These are phyloP conservation scores for Saxophila tyrrhenica DNA, from an alignment of 495 filamentous ascomycete genomes.

Conservation along the genomic window DNA sequence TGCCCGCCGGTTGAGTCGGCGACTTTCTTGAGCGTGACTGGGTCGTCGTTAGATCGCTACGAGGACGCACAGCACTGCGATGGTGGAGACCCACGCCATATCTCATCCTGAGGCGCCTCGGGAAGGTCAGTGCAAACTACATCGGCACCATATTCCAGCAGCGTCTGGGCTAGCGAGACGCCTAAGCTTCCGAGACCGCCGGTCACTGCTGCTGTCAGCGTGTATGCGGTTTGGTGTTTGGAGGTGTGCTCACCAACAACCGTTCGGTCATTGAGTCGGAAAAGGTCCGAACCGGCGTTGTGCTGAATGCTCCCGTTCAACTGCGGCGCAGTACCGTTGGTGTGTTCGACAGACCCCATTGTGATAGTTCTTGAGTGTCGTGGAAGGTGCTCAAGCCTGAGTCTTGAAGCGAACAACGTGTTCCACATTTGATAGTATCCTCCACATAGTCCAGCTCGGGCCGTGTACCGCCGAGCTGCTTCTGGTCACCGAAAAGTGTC, in stretches of 20 bases:
- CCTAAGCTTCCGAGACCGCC: constrained; percentile 1
- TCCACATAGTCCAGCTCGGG: not conserved
- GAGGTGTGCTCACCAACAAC: not conserved
- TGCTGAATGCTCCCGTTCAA: not conserved
- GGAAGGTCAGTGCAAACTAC: not conserved
- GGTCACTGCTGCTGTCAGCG: not conserved
- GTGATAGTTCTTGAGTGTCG: not conserved
- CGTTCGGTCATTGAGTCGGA: not conserved
- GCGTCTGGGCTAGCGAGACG: not conserved
- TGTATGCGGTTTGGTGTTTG: not conserved
- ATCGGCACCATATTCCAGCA: constrained; percentile 1
- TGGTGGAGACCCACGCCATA: not conserved
- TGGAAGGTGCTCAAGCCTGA: not conserved
- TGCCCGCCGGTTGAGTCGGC: not conserved
- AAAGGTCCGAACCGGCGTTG: not conserved
- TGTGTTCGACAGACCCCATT: not conserved
- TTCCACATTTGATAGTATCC: too few species aligned
- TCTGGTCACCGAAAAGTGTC: not conserved
- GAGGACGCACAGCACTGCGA: not conserved
- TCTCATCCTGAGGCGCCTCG: not conserved
- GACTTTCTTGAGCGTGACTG: not conserved
- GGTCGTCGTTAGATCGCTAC: not conserved
- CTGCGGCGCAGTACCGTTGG: not conserved
- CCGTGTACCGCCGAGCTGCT: not conserved
- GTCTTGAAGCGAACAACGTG: not conserved